Evolutionary conservation across 495 filamentous ascomycete species (phyloP), one percentile per base, ranked within the genome.

Genomic region (Penicillium argentinense): DNA sequence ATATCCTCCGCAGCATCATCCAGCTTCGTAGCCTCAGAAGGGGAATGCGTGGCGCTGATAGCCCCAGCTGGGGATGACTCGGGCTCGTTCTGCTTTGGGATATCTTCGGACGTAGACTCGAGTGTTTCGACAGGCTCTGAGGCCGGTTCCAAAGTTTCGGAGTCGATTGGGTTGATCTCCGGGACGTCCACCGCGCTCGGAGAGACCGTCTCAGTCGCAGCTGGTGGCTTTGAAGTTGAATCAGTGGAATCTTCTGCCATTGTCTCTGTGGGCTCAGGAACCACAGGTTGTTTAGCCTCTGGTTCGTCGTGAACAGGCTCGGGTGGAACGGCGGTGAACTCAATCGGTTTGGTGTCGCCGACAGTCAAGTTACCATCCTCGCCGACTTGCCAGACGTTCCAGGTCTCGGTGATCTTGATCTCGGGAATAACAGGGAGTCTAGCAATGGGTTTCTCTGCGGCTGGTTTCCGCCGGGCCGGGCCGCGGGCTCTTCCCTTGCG

Each of bases 401-500:
- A 73, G 3, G 73, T 66, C 30, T 63, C 61, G n/a, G 71, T 69
- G 21, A 80, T 72, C 45, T 63, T 63, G 57, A 78, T 59, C 53
- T 71, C 71, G 1, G 71, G 69, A 23, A 72, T 66, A 5, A 65
- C 59, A 9, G 71, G 68, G 9, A 73, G 57, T 45, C 49, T 59
- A 4, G 57, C 30, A 22, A 38, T 51, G 4, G 57, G 30, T 16
- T 51, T 57, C 37, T 72, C 66, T 8, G 51, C 67, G 9, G 76
- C 80, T n/a, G 82, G 83, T 70, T 84, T 86, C 61, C 93, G 76
- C 48, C 93, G 79, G 53, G 86, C 83, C 6, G 93, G 93, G 17
- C 93, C 95, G 53, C 87, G 85, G 13, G 93, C 93, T 45, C 93
- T 75, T 11, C 90, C 82, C 70, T 97, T 97, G 42, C 95, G 77